phyloP scores from a whole-genome alignment of 2,329 filamentous ascomycete genomes.

The Cephalotrichum gorgonifer region DNA sequence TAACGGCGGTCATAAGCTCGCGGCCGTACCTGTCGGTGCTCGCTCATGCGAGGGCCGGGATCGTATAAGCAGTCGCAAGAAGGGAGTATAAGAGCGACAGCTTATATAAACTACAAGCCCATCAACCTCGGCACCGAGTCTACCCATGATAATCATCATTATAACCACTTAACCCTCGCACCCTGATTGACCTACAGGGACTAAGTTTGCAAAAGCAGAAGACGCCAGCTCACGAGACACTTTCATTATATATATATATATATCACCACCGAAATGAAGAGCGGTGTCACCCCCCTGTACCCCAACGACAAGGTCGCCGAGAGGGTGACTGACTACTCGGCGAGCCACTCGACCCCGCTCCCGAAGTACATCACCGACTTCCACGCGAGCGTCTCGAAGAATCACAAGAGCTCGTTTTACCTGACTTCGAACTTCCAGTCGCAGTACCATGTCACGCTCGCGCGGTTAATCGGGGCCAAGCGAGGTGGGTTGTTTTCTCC shows the following conservation, averaged over 20 bases:
- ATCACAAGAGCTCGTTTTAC: constrained; percentile 19
- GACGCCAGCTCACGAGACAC: neutral
- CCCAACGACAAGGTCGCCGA: constrained; percentile 27
- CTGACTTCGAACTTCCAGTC: constrained; percentile 32
- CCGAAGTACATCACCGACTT: constrained; percentile 30
- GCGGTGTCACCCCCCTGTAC: constrained; percentile 27
- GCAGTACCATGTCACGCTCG: constrained; percentile 28
- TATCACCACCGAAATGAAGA: constrained; percentile 25
- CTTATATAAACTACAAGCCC: no score
- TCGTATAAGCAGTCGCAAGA: no score
- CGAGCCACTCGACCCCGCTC: constrained; percentile 27
- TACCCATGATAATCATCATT: no score
- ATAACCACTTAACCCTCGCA: no score
- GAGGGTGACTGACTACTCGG: constrained; percentile 31
- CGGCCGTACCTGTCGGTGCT: no score
- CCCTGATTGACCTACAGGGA: neutral
- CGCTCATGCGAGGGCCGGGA: no score
- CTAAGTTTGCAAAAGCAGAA: no score
- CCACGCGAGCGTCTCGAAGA: constrained; percentile 20
- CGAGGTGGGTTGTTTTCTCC: constrained; percentile 13
- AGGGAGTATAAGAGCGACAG: no score
- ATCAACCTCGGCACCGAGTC: no score
- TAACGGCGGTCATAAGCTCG: no score
- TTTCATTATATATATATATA: neutral
- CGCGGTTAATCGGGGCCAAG: constrained; percentile 28